phyloP scores from a whole-genome alignment of 805 yeast species.

The Myxozyma lipomycoides region DNA sequence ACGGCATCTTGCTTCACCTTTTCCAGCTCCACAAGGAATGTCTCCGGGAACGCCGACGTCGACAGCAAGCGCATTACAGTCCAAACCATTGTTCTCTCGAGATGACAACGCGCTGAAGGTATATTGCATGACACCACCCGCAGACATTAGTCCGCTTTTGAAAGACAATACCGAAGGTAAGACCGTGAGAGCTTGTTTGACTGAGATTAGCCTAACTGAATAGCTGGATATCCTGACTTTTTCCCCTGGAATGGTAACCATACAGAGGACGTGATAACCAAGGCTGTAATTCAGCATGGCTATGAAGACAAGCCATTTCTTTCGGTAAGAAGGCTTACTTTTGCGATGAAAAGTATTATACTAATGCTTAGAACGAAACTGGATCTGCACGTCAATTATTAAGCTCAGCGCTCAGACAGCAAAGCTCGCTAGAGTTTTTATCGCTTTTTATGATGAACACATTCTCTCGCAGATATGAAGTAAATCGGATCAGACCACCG shows the following conservation, averaged over 20 bases:
- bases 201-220: neutral
- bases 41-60: constrained; percentile 24
- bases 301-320: constrained; percentile 46
- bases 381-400: constrained; percentile 63
- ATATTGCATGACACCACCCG: constrained; percentile 24
- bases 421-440: constrained; percentile 47
- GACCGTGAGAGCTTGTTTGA: neutral
- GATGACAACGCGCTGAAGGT: constrained; percentile 18
- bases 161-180: constrained; percentile 17
- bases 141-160: constrained; percentile 13
- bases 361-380: constrained; percentile 49
- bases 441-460: constrained; percentile 48
- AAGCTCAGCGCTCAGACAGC: constrained; percentile 40
- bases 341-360: neutral
- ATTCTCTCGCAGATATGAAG: constrained; percentile 45
- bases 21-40: constrained; percentile 8
- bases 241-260: constrained; percentile 62
- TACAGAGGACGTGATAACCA: constrained; percentile 52
- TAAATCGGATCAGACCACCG: constrained; percentile 46
- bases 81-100: constrained; percentile 12
- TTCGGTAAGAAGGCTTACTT: constrained; percentile 24
- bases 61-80: constrained; percentile 11
- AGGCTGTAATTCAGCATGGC: constrained; percentile 64
- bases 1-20: constrained; percentile 20
- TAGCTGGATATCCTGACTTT: constrained; percentile 59